phyloP scores from a whole-genome alignment of 2,329 filamentous ascomycete genomes.

The Sporothrix dimorphospora region DNA sequence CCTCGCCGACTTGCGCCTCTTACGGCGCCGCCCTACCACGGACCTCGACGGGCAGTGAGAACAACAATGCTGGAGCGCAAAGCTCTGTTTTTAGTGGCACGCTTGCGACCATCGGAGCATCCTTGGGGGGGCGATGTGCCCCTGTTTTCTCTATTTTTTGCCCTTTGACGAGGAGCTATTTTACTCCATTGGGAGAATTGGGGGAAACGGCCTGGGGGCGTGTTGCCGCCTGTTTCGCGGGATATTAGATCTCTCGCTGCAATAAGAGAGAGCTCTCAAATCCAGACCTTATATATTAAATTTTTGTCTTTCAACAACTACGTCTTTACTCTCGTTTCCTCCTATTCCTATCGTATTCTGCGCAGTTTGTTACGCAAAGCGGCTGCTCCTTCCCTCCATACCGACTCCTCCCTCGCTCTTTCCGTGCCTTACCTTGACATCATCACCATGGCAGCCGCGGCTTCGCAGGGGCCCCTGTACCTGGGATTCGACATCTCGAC shows the following conservation, averaged over 20 bases:
- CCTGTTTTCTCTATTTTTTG: constrained; percentile 18
- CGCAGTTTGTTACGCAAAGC: neutral
- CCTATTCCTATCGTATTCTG: neutral
- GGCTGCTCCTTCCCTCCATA: neutral
- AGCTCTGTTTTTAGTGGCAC: constrained; percentile 1
- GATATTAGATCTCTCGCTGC: neutral
- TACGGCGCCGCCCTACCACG: neutral
- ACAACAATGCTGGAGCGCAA: neutral
- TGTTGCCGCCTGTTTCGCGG: neutral
- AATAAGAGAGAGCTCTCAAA: neutral
- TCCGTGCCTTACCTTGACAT: constrained; percentile 4
- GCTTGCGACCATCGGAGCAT: constrained; percentile 4
- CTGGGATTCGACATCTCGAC: constrained; percentile 95
- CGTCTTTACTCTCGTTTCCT: neutral
- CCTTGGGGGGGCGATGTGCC: constrained; percentile 1
- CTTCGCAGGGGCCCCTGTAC: constrained; percentile 64
- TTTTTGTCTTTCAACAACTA: neutral
- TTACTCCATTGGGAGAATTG: constrained; percentile 12
- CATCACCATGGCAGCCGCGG: constrained; percentile 30
- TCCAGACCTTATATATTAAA: neutral
- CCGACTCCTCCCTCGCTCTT: neutral
- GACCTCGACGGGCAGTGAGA: constrained; percentile 2
- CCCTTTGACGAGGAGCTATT: neutral
- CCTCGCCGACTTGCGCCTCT: neutral
- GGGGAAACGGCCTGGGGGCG: neutral